Base-by-base conservation (phyloP, 2,329 filamentous ascomycete species). In the Taxawa tesnikishii region DNA sequence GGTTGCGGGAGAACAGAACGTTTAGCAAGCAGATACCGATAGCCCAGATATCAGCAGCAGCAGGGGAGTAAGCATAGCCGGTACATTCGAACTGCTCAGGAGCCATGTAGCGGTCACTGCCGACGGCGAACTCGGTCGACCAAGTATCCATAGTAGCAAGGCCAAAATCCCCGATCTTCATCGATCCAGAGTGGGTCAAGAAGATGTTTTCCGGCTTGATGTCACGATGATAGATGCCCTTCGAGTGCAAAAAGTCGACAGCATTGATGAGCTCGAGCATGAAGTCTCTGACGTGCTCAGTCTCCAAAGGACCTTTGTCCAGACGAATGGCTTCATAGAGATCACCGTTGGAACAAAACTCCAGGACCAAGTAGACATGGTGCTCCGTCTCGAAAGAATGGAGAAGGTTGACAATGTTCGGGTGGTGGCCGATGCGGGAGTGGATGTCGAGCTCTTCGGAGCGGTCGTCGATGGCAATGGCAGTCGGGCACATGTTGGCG, bases 191-290 rank as follows among this genome's bases (percentile, higher is more conserved):
- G 38, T 87, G 73, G 37, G 78, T 82, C 42, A 98, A 69, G 57
- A 98, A 96, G 58, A 98, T 94, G 67, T 98, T 98, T 69, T 98
- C 90, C 0, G 90, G 90, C 65, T 98, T 98, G 73, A 98, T 94
- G 58, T 98, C 90, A 39, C 90, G 83, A 54, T 98, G 90, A 56
- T 85, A 94, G 52, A 96, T 74, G 43, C 84, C 87, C 56, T 87
- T 87, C 41, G 73, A 70, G 58, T 98, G 90, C 60, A 94, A 84
- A 59, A 84, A 87, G 40, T 83, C 77, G 30, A 98, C 81, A 31
- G 88, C 83, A 53, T 83, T 79, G 32, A 98, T 73, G 19, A 98
- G 74, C 61, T 98, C 77, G 38, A 94, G 67, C 90, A 98, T 96
- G 65, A 96, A 94, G 43, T 83, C 82, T 43, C 90, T 83, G 38